Base-by-base conservation (phyloP, 164 flowering plant species). In the Protea cynaroides region DNA sequence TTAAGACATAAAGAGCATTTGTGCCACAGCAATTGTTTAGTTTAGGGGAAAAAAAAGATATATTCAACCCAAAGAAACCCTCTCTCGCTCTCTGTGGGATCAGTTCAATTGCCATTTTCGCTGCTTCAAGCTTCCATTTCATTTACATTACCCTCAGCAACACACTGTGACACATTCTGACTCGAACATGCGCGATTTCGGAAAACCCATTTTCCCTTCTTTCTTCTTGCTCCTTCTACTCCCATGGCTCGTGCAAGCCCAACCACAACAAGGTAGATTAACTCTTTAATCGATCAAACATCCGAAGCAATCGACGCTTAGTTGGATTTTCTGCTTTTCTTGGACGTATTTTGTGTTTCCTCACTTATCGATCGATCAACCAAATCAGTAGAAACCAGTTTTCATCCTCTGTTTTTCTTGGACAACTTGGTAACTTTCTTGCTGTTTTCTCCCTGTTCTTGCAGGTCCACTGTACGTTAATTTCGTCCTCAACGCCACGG, bases 401-500 rank as follows among this genome's bases (percentile, higher is more conserved):
- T 46, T 14, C 50, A 5, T 13, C 13, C 13, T 46, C 4, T 46
- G 40, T 40, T 40, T 40, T 40, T 12, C 46, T 8, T 40, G 46
- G 46, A 40, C 12, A 9, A 40, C 1, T 40, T 40, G 46, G 13
- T 2, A 10, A 18, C 5, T 47, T 47, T 47, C 52, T 44, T 47
- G 52, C 12, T 47, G 22, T 62, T 29, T 62, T 22, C 56, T 64
- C 12, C 17, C 56, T 72, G 10, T 71, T 53, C 63, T 55, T 73
- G 67, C 87, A 87, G 97, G 69, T 11, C 84, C 88, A 7, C 25
- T 55, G 13, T 84, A 80, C 70, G 53, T 76, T 38, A 68, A 67
- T 0, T 84, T 82, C 65, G 76, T 79, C 36, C 62, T 65, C 65
- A 87, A 93, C 54, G 91, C 94, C 1, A 88, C 96, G 0, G 84